These are phyloP conservation scores for Neckera pumila DNA, from an alignment of 225 moss, liverwort and hornwort species.

Conservation along the genomic window DNA sequence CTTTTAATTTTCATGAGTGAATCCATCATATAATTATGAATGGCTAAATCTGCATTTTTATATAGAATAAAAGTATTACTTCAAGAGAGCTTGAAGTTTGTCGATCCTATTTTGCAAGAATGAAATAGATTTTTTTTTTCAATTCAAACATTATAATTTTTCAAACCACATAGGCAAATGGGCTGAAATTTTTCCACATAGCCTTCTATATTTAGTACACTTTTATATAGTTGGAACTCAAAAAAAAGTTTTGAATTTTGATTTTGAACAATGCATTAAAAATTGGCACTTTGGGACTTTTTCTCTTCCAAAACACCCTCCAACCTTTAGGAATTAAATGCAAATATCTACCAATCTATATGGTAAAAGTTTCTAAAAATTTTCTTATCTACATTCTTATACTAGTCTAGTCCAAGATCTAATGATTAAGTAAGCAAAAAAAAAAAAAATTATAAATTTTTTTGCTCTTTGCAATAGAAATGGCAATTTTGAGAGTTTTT, in stretches of 20 bases:
- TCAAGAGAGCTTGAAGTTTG: accelerated
- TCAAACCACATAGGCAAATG: neutral
- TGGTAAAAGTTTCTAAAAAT: neutral
- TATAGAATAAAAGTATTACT: neutral
- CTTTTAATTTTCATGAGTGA: no score
- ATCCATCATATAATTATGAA: no score
- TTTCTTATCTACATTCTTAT: neutral
- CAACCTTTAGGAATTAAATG: accelerated
- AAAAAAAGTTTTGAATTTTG: accelerated
- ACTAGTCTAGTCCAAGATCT: neutral
- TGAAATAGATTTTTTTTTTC: neutral
- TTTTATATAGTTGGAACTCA: neutral
- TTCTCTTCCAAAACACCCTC: neutral
- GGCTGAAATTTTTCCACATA: neutral
- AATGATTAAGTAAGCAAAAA: neutral
- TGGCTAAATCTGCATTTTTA: neutral
- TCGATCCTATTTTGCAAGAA: neutral
- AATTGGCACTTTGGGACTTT: neutral
- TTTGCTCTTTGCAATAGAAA: neutral
- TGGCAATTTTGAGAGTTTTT: neutral
- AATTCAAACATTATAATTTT: neutral
- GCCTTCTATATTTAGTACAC: neutral
- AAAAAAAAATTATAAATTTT: neutral
- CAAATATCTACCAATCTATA: neutral
- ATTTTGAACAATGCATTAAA: neutral